A percentile compares a stretch with the other conserved stretches of the same genome.
Conservation (phyloP, 768 basidiomycete species). For the Zangia roseola region DNA sequence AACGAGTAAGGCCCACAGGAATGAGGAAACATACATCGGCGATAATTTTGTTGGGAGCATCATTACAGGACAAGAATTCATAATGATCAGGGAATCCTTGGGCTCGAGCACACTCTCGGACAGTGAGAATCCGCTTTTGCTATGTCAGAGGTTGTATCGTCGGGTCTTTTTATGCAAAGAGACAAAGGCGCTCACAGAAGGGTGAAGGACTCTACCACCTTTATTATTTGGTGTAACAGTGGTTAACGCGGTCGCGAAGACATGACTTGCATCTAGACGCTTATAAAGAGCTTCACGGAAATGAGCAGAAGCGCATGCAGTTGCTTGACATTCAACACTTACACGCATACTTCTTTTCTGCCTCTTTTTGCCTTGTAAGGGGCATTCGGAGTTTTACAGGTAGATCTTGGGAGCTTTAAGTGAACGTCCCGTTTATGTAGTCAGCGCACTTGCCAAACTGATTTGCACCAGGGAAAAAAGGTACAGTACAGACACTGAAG, state of each 20-base stretch:
- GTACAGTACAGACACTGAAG: constrained; percentile 52
- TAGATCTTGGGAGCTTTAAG: constrained; percentile 36
- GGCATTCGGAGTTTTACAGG: constrained; percentile 40
- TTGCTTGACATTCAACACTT: constrained; percentile 5
- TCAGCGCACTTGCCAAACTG: constrained; percentile 43
- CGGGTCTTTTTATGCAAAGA: not conserved
- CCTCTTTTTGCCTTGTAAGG: constrained; percentile 29
- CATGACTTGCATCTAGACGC: constrained; percentile 48
- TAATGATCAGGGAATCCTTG: constrained; percentile 80
- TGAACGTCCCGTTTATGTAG: not conserved
- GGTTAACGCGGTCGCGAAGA: constrained; percentile 69
- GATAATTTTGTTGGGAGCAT: constrained; percentile 33
- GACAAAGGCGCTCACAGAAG: constrained; percentile 34
- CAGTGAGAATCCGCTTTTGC: constrained; percentile 71
- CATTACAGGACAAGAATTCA: constrained; percentile 52
- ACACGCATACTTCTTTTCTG: constrained; percentile 29
- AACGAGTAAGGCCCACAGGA: not conserved
- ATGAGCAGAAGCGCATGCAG: constrained; percentile 2
- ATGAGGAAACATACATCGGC: constrained; percentile 49
- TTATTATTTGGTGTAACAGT: constrained; percentile 51
- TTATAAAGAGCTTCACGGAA: constrained; percentile 48
- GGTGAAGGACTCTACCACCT: constrained; percentile 43
- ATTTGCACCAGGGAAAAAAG: constrained; percentile 48
- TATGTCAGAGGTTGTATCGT: constrained; percentile 24
- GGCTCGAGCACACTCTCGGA: constrained; percentile 67